These are phyloP conservation scores for Tetradesmus lagerheimii DNA, from an alignment of 139 green algal genomes.

Conservation along the genomic window DNA sequence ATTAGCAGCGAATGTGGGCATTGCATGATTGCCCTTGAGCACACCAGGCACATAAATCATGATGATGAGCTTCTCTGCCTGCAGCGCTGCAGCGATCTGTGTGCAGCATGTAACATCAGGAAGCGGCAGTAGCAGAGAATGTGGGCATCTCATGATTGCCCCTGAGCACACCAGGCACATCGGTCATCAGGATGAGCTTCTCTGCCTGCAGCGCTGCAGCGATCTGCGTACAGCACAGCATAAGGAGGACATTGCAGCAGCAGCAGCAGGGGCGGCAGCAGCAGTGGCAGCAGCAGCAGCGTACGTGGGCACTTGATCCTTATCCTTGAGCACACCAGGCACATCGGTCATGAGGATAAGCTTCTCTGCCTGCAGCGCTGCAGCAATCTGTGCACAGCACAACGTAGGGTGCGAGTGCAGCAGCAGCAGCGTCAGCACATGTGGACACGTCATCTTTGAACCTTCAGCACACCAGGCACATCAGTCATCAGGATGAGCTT, in stretches of 20 bases:
- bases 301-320: slow-evolving; percentile 63
- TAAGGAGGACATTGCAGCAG: neutral
- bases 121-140: neutral
- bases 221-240: slow-evolving; percentile 71
- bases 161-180: slow-evolving; percentile 92
- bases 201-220: slow-evolving; percentile 93
- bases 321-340: slow-evolving; percentile 89
- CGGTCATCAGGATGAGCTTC: slow-evolving; percentile 99
- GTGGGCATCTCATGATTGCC: slow-evolving; percentile 92
- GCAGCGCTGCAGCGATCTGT: slow-evolving; percentile 89
- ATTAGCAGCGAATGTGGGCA: too few species aligned
- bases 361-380: slow-evolving; percentile 95
- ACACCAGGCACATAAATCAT: slow-evolving; percentile 98
- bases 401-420: too few species aligned
- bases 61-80: slow-evolving; percentile 98
- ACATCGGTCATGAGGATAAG: slow-evolving; percentile 99
- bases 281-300: neutral
- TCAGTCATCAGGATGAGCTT: too few species aligned
- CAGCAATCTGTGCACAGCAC: neutral
- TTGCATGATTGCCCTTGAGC: slow-evolving; percentile 90
- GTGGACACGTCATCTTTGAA: too few species aligned
- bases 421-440: too few species aligned
- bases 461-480: slow-evolving; percentile 76
- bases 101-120: neutral
- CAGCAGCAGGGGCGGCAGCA: slow-evolving; percentile 67